phyloP scores from a whole-genome alignment of 768 basidiomycete genomes.

The Lactifluus piperatus region DNA sequence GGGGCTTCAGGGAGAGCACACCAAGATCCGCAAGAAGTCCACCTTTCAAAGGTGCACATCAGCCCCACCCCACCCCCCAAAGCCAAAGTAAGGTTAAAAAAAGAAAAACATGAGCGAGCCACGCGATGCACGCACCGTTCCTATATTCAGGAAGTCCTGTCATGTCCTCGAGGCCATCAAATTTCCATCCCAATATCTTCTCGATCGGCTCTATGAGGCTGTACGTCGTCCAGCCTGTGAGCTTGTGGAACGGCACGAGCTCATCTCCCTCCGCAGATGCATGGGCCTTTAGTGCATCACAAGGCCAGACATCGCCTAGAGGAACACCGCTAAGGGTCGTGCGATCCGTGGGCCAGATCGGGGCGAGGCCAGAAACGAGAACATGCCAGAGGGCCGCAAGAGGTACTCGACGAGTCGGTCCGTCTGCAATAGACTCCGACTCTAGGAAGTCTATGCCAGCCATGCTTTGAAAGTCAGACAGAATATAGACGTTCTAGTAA shows the following conservation, averaged over 20 bases:
- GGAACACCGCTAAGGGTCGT: slow-evolving; percentile 55
- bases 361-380: slow-evolving; percentile 72
- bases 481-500: not conserved
- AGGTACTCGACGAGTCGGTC: slow-evolving; percentile 43
- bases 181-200: slow-evolving; percentile 64
- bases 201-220: slow-evolving; percentile 80
- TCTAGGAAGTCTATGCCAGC: slow-evolving; percentile 55
- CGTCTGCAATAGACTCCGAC: slow-evolving; percentile 39
- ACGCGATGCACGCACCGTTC: slow-evolving; percentile 48
- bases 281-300: slow-evolving; percentile 38
- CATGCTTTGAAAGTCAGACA: not conserved
- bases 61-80: not conserved
- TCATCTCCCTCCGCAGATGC: slow-evolving; percentile 46
- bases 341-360: slow-evolving; percentile 83
- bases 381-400: slow-evolving; percentile 73
- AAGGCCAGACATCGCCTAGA: slow-evolving; percentile 94
- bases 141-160: slow-evolving; percentile 95
- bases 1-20: slow-evolving; percentile 59
- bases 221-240: slow-evolving; percentile 91
- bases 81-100: too few relatives aligned
- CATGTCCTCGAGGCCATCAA: slow-evolving; percentile 77
- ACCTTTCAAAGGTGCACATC: slow-evolving; percentile 35
- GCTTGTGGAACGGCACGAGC: slow-evolving; percentile 91
- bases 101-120: slow-evolving; percentile 1
- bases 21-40: slow-evolving; percentile 83